Base-by-base conservation (phyloP, 2,329 filamentous ascomycete genomes). In the Amylocarpus encephaloides region DNA sequence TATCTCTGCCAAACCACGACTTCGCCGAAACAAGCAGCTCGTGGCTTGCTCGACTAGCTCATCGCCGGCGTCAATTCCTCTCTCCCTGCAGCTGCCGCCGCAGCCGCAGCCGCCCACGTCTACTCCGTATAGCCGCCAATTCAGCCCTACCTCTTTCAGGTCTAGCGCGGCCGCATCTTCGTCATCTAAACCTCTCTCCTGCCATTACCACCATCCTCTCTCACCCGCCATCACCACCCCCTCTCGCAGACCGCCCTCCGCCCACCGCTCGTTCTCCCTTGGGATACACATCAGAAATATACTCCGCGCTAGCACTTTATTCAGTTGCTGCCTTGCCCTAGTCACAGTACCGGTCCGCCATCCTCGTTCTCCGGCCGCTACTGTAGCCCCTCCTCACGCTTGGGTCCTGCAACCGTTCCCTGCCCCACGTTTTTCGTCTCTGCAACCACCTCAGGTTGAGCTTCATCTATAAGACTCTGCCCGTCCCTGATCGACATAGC, bases 381-480 rank as follows among this genome's bases (percentile, higher is more conserved):
- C 33, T 16, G 22, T 38, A 16, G 19, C 38, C 13, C 43, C 13
- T 22, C 19, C 18, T 13, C 16, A 46, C 9, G 16, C 43, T 46
- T 46, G 43, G 19, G 33, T 38, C 38, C 43, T n/a, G 22, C 34
- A 46, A 36, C n/a, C 43, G 32, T 16, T 30, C 36, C 32, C 30
- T 39, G 40, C 33, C 34, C 43, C 43, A 46, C 43, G 43, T 46
- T 46, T 46, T 38, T 11, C 12, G 38, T 29, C 19, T 16, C 11
- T n/a, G 18, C 9, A 30, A 46, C 43, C 22, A 11, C 9, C 12
- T 18, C 10, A 38, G 33, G 45, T 22, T 13, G 18, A 32, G 30
- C 45, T 47, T 29, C 11, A 47, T 19, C 45, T 47, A 47, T 47
- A 47, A 47, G 45, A 12, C 10, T 16, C 22, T 29, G 16, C 12